Conservation (phyloP, 495 filamentous ascomycete genomes). For the Penicillium cataractarum region DNA sequence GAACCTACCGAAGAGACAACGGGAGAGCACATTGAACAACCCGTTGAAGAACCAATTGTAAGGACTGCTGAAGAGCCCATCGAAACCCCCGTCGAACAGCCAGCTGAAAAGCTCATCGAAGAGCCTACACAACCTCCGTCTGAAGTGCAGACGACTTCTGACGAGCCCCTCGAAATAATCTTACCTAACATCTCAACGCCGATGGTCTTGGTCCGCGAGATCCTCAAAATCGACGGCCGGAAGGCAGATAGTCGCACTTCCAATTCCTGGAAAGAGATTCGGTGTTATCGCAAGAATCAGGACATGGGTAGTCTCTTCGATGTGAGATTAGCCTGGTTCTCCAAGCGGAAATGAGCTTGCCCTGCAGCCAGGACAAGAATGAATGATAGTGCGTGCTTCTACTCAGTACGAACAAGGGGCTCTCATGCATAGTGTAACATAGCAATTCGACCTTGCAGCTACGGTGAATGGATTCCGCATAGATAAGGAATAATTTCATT, state of each 20-base stretch:
- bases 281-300: constrained; percentile 56
- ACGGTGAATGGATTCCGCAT: neutral
- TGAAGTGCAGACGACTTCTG: neutral
- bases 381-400: neutral
- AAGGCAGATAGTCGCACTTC: constrained; percentile 36
- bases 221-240: constrained; percentile 48
- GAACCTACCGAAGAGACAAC: neutral
- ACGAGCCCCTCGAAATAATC: constrained; percentile 32
- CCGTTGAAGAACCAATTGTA: neutral
- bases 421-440: constrained; percentile 1
- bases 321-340: constrained; percentile 51
- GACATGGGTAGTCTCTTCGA: constrained; percentile 61
- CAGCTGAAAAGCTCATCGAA: too few relatives aligned
- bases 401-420: neutral
- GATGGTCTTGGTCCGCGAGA: constrained; percentile 35
- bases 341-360: constrained; percentile 23
- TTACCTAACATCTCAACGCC: constrained; percentile 38
- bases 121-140: neutral
- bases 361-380: neutral
- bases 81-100: neutral
- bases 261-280: constrained; percentile 57
- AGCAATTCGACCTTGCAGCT: neutral
- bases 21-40: neutral
- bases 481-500: neutral
- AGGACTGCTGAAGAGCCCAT: neutral